Evolutionary conservation across 1,139 yeast genomes (phyloP).

Genomic region (Saccharomyces hybrid): DNA sequence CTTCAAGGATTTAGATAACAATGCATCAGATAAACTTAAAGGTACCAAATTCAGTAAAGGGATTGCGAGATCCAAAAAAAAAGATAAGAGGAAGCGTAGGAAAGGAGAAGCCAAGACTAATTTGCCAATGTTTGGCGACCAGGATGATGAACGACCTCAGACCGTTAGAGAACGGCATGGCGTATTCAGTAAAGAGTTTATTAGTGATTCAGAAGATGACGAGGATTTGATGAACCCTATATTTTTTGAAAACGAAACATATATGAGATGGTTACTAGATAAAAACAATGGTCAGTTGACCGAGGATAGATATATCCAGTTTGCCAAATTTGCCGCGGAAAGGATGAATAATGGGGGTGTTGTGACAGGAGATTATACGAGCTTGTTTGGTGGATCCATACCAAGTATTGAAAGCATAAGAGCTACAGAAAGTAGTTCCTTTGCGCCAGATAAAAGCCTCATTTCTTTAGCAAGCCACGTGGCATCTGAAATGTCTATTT

Average conservation of each 20-base stretch:
- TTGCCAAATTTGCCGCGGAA: slow-evolving; percentile 25
- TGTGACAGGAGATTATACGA: slow-evolving; percentile 16
- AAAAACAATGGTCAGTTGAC: slow-evolving; percentile 24
- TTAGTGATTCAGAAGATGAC: slow-evolving; percentile 30
- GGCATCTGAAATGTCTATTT: neutral
- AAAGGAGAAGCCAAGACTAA: slow-evolving; percentile 6
- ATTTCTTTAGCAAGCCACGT: slow-evolving; percentile 7
- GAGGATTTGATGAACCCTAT: slow-evolving; percentile 19
- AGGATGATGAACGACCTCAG: slow-evolving; percentile 4
- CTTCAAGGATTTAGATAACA: slow-evolving; percentile 22
- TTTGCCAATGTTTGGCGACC: slow-evolving; percentile 13
- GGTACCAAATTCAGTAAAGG: slow-evolving; percentile 15
- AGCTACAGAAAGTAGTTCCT: slow-evolving; percentile 4
- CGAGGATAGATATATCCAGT: slow-evolving; percentile 16
- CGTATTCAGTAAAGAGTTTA: slow-evolving; percentile 27
- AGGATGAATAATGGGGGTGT: slow-evolving; percentile 23
- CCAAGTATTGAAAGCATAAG: slow-evolving; percentile 16
- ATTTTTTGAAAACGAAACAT: slow-evolving; percentile 32
- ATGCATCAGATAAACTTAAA: slow-evolving; percentile 1
- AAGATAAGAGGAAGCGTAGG: slow-evolving; percentile 7
- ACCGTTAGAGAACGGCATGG: neutral
- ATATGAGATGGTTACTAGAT: slow-evolving; percentile 28
- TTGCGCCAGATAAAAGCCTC: slow-evolving; percentile 13
- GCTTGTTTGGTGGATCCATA: slow-evolving; percentile 26
- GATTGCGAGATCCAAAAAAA: slow-evolving; percentile 19